These are phyloP conservation scores for Aquanectria penicillioides DNA, from an alignment of 2,329 filamentous ascomycete genomes.

Conservation along the genomic window DNA sequence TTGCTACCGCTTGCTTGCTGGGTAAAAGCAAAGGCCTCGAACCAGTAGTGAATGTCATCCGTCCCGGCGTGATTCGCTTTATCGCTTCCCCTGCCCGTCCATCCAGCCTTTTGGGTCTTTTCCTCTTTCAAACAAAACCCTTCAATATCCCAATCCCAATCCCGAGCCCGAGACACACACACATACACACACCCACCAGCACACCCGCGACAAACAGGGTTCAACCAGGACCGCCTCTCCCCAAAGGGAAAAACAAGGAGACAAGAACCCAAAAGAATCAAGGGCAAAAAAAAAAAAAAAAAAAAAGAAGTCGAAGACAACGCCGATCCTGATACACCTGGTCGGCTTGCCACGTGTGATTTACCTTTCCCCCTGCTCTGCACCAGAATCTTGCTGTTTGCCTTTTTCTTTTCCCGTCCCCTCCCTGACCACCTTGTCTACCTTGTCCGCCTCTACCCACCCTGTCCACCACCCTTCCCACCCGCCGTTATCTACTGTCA, in stretches of 20 bases:
- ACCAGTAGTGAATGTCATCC: too few relatives aligned
- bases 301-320: neutral
- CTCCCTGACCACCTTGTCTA: too few relatives aligned
- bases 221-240: too few relatives aligned
- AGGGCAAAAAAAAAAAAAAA: neutral
- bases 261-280: too few relatives aligned
- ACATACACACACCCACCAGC: too few relatives aligned
- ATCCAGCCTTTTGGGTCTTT: too few relatives aligned
- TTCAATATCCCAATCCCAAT: neutral
- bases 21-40: too few relatives aligned
- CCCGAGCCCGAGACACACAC: too few relatives aligned
- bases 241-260: too few relatives aligned
- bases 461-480: neutral
- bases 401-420: conserved; percentile 23
- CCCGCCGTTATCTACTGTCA: too few relatives aligned
- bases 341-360: conserved; percentile 18
- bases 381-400: conserved; percentile 6
- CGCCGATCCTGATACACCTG: conserved; percentile 3
- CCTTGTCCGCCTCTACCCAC: conserved; percentile 19
- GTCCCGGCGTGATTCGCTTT: neutral
- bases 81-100: neutral
- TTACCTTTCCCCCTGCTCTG: neutral
- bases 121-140: neutral
- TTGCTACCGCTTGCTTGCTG: too few relatives aligned
- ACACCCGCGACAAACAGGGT: too few relatives aligned